A percentile compares a stretch with the other conserved stretches of the same genome.
Evolutionary conservation across 2,329 filamentous ascomycete genomes (phyloP).

Genomic region (Xylariaceae sp.): DNA sequence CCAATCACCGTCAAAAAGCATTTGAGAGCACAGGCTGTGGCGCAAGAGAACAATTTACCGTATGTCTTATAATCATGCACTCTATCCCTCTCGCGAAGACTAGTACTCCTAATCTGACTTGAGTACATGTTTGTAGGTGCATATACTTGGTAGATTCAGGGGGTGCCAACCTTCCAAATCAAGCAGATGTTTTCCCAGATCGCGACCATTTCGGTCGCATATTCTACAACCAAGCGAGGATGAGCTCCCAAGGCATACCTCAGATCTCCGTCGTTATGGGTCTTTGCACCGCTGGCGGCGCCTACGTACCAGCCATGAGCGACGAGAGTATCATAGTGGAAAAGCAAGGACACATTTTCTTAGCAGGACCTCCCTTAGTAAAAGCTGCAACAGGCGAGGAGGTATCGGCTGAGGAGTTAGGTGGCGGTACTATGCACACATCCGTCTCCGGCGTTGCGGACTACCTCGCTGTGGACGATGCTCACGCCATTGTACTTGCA

Average conservation of each 20-base stretch:
- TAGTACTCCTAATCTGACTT: conserved; percentile 4
- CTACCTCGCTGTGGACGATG: conserved; percentile 91
- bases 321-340: conserved; percentile 97
- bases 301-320: conserved; percentile 95
- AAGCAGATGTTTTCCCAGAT: conserved; percentile 94
- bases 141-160: conserved; percentile 97
- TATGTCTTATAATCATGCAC: conserved; percentile 35
- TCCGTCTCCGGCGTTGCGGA: conserved; percentile 91
- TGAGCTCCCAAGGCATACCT: conserved; percentile 85
- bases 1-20: conserved; percentile 98
- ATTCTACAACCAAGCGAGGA: conserved; percentile 96
- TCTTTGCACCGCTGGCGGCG: conserved; percentile 90
- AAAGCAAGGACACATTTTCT: conserved; percentile 95
- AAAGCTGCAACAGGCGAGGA: conserved; percentile 95
- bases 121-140: conserved; percentile 49
- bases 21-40: conserved; percentile 84
- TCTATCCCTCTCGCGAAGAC: neutral
- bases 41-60: conserved; percentile 78
- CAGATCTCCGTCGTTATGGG: conserved; percentile 97
- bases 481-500: conserved; percentile 83
- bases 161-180: conserved; percentile 90
- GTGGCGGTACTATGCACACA: conserved; percentile 85
- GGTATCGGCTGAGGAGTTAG: conserved; percentile 85
- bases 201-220: conserved; percentile 93
- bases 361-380: conserved; percentile 89